Conservation (phyloP, 306 rosid genomes). For the Macrotyloma uniflorum region DNA sequence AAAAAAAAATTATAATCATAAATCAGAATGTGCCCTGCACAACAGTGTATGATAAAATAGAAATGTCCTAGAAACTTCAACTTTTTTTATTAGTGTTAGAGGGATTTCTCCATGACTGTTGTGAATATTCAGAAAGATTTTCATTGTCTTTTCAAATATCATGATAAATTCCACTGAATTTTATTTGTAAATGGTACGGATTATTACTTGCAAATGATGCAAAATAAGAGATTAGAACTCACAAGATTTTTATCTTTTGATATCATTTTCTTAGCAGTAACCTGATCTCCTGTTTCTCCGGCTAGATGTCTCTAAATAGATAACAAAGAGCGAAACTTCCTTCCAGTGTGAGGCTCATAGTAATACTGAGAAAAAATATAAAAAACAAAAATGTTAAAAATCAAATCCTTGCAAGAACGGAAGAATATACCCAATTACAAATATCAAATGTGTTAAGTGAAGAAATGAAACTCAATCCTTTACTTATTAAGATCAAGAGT, state of each 20-base stretch:
- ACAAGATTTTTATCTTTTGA: slow-evolving; percentile 39
- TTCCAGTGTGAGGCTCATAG: slow-evolving; percentile 56
- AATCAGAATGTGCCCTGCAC: background rate
- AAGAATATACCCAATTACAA: slow-evolving; percentile 13
- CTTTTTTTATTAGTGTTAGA: slow-evolving; percentile 27
- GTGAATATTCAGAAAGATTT: background rate
- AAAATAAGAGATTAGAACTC: slow-evolving; percentile 36
- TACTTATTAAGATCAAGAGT: no score
- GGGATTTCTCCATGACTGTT: slow-evolving; percentile 42
- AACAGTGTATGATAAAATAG: slow-evolving; percentile 2
- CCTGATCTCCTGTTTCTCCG: slow-evolving; percentile 13
- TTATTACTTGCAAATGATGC: background rate
- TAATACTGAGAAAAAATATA: slow-evolving; percentile 57
- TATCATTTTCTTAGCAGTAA: slow-evolving; percentile 16
- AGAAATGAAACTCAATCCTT: background rate
- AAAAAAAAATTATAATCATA: background rate
- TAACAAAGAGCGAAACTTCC: slow-evolving; percentile 59
- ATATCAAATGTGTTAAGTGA: background rate
- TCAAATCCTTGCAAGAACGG: background rate
- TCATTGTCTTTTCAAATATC: background rate
- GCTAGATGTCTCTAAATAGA: slow-evolving; percentile 58
- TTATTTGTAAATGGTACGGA: background rate
- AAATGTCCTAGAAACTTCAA: no score
- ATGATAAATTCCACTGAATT: slow-evolving; percentile 2
- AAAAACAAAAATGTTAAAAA: background rate